Evolutionary conservation across 208 protist genomes (phyloP).

Genomic region (Crithidia bombi): DNA sequence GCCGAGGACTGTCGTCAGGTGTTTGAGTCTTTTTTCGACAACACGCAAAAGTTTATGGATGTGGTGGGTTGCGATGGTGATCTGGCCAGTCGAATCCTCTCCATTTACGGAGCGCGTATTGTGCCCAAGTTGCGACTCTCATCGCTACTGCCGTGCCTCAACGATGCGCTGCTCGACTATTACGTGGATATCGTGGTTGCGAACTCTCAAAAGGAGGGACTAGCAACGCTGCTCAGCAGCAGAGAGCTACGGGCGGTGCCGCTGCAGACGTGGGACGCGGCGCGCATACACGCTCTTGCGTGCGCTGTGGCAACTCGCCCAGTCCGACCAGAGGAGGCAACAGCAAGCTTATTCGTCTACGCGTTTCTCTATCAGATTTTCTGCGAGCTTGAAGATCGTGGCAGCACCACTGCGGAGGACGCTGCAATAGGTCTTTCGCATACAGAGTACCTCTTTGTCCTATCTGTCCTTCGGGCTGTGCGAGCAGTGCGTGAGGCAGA

Average conservation of each 20-base stretch:
- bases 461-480: neutral
- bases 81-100: conserved; percentile 52
- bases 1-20: conserved; percentile 51
- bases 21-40: conserved; percentile 62
- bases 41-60: conserved; percentile 50
- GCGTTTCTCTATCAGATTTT: conserved; percentile 26
- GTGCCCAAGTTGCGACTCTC: conserved; percentile 51
- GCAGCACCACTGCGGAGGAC: neutral
- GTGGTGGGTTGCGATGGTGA: conserved; percentile 54
- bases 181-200: conserved; percentile 60
- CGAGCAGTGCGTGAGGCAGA: neutral
- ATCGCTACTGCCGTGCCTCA: conserved; percentile 54
- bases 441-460: neutral
- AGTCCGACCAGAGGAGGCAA: conserved; percentile 14
- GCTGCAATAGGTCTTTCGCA: too few relatives aligned
- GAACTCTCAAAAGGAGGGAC: neutral
- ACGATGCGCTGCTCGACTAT: conserved; percentile 52
- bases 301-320: conserved; percentile 8
- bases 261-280: conserved; percentile 14
- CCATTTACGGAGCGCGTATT: conserved; percentile 56
- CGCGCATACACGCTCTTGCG: conserved; percentile 10
- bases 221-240: conserved; percentile 21
- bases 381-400: neutral
- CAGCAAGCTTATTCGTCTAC: conserved; percentile 25
- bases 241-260: conserved; percentile 22